These are phyloP conservation scores for Globisporangium rhizosaccharum DNA, from an alignment of 352 stramenopile genomes.

Conservation along the genomic window DNA sequence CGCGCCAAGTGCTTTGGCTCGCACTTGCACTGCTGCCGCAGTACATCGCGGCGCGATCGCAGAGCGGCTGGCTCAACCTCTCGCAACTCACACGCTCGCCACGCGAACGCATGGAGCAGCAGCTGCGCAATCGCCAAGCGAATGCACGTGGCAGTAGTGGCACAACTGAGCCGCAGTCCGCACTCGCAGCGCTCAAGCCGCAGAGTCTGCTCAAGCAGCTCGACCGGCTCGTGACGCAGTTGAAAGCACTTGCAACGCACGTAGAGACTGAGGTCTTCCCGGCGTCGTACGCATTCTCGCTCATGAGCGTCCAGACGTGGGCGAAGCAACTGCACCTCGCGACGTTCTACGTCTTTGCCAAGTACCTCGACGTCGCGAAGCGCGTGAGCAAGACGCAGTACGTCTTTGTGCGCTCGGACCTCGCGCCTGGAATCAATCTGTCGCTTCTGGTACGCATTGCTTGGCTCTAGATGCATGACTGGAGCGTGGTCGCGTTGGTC, in stretches of 20 bases:
- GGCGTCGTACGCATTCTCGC: constrained; percentile 51
- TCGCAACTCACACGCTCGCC: constrained; percentile 53
- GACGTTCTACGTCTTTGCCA: constrained; percentile 71
- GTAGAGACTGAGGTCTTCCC: constrained; percentile 47
- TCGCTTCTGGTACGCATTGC: constrained; percentile 49
- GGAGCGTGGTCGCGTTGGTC: neutral
- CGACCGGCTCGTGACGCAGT: constrained; percentile 37
- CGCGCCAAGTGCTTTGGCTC: constrained; percentile 55
- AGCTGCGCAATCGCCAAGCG: constrained; percentile 46
- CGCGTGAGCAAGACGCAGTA: constrained; percentile 67
- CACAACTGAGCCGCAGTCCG: neutral
- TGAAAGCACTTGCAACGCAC: constrained; percentile 29
- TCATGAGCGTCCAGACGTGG: constrained; percentile 45
- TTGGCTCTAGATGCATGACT: neutral
- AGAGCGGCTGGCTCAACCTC: constrained; percentile 68
- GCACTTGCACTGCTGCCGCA: constrained; percentile 39
- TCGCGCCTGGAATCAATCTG: constrained; percentile 51
- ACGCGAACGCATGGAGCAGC: constrained; percentile 76
- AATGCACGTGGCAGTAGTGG: constrained; percentile 1
- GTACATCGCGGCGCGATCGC: constrained; percentile 61
- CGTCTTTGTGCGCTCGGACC: constrained; percentile 67
- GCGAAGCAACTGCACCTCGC: constrained; percentile 53
- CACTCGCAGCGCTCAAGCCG: constrained; percentile 9
- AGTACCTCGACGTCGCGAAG: constrained; percentile 67
- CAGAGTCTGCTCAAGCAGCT: constrained; percentile 23